Evolutionary conservation across 257 asterid species (phyloP).

Genomic region (Vinca minor): DNA sequence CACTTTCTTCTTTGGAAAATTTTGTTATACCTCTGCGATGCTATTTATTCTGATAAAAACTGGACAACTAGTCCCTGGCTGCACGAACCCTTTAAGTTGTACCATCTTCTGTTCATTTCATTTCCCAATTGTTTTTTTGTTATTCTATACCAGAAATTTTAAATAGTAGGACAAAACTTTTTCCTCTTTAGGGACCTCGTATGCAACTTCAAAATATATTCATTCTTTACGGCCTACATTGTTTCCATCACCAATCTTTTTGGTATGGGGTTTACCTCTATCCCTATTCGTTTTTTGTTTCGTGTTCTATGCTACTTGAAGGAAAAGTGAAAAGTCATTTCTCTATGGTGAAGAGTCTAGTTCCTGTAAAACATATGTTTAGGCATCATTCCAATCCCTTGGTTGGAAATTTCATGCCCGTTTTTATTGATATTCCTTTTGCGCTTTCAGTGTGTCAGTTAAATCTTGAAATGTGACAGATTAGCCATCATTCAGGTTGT

Average conservation of each 20-base stretch:
- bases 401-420: background rate
- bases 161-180: too few species aligned
- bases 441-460: background rate
- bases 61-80: background rate
- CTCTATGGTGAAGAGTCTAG: background rate
- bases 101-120: background rate
- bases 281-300: background rate
- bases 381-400: background rate
- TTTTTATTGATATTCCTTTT: background rate
- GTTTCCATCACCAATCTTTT: background rate
- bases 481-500: slow-evolving; percentile 43
- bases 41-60: background rate
- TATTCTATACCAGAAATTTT: too few species aligned
- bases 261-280: background rate
- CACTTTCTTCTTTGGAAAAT: background rate
- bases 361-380: background rate
- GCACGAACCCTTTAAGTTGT: background rate
- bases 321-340: background rate
- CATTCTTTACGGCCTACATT: background rate
- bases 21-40: background rate
- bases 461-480: slow-evolving; percentile 2
- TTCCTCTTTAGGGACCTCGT: background rate
- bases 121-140: background rate
- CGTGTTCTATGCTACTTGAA: background rate
- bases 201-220: background rate